These are phyloP conservation scores for Blastobotrys aristatus DNA, from an alignment of 1,139 yeast species.

Conservation along the genomic window DNA sequence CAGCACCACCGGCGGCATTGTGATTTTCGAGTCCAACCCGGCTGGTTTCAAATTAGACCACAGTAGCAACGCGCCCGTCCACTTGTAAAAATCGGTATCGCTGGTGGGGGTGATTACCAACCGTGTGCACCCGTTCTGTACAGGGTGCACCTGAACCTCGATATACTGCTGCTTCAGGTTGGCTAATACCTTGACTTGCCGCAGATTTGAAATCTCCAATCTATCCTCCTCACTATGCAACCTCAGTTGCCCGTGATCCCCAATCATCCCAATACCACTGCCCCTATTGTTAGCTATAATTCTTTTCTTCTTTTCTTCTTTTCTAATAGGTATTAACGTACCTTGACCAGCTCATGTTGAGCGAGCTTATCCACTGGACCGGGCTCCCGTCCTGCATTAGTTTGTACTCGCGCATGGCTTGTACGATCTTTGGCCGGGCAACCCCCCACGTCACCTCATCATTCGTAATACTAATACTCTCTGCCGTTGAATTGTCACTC, in stretches of 20 bases:
- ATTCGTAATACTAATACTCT: background rate
- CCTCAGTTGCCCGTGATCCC: constrained; percentile 16
- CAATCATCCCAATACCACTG: constrained; percentile 17
- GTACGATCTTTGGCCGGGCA: constrained; percentile 9
- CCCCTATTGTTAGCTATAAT: constrained; percentile 3
- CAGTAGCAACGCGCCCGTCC: constrained; percentile 24
- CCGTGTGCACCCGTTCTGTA: constrained; percentile 19
- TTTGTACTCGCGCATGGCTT: constrained; percentile 21
- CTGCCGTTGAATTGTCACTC: background rate
- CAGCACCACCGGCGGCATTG: constrained; percentile 19
- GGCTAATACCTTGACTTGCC: constrained; percentile 21
- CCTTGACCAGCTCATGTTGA: constrained; percentile 18
- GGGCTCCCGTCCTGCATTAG: constrained; percentile 19
- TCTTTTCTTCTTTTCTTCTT: background rate
- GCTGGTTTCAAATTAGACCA: constrained; percentile 26
- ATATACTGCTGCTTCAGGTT: constrained; percentile 22
- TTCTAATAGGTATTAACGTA: constrained; percentile 12
- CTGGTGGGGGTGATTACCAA: constrained; percentile 22
- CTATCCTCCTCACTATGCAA: constrained; percentile 13
- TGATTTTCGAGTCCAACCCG: constrained; percentile 24
- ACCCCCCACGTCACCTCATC: constrained; percentile 3
- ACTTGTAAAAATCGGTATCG: constrained; percentile 23
- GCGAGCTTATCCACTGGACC: constrained; percentile 23
- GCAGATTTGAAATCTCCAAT: constrained; percentile 19
- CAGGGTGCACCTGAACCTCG: constrained; percentile 22